Percentiles rank a stretch among this genome's conserved stretches.
phyloP scores from a whole-genome alignment of 768 basidiomycete genomes.

The Suillus tomentosus region DNA sequence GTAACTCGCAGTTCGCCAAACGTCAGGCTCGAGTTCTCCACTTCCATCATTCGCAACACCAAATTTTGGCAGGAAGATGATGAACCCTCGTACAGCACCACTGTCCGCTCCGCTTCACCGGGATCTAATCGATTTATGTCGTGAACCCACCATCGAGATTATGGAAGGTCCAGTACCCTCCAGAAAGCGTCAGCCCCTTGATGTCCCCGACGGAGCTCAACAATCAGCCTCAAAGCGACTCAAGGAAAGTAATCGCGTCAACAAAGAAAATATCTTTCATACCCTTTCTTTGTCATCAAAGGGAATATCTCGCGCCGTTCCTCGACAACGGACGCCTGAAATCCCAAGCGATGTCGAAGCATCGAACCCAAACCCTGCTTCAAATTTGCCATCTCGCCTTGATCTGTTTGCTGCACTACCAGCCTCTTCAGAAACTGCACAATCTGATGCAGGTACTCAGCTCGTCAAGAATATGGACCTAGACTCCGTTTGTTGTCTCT shows the following conservation, averaged over 20 bases:
- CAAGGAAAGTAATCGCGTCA: slow-evolving; percentile 20
- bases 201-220: slow-evolving; percentile 15
- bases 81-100: slow-evolving; percentile 1
- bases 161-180: slow-evolving; percentile 15
- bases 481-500: neutral
- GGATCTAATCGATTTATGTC: slow-evolving; percentile 20
- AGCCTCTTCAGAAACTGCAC: neutral
- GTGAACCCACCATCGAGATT: slow-evolving; percentile 17
- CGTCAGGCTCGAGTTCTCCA: slow-evolving; percentile 19
- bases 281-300: slow-evolving; percentile 12
- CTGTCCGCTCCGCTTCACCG: slow-evolving; percentile 16
- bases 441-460: slow-evolving; percentile 3
- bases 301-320: slow-evolving; percentile 5
- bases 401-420: slow-evolving; percentile 19
- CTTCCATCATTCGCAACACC: slow-evolving; percentile 50
- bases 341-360: slow-evolving; percentile 26
- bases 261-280: slow-evolving; percentile 30
- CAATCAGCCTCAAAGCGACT: slow-evolving; percentile 34
- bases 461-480: slow-evolving; percentile 1
- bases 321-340: slow-evolving; percentile 22
- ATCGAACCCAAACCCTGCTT: slow-evolving; percentile 20
- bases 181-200: slow-evolving; percentile 35
- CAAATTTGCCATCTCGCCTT: slow-evolving; percentile 7
- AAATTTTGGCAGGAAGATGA: slow-evolving; percentile 37
- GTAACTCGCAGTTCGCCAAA: slow-evolving; percentile 26